phyloP scores from a whole-genome alignment of 1,284 basidiomycete genomes.

The Ustilago cynodontis region DNA sequence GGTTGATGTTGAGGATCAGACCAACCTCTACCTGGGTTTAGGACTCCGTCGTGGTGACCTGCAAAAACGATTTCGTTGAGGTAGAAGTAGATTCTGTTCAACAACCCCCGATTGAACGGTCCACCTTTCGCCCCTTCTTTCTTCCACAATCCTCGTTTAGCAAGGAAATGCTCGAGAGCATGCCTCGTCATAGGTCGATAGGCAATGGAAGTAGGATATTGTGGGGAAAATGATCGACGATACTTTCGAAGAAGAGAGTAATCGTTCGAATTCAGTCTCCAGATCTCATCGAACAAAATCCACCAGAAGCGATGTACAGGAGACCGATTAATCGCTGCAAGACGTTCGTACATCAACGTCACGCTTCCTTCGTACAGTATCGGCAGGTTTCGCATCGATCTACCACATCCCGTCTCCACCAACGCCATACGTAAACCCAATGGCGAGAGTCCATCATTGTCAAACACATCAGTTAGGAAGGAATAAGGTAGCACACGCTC shows the following conservation, averaged over 20 bases:
- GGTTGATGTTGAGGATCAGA: slow-evolving; percentile 6
- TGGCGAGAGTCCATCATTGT: slow-evolving; percentile 45
- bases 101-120: slow-evolving; percentile 78
- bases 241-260: slow-evolving; percentile 76
- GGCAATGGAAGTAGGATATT: slow-evolving; percentile 80
- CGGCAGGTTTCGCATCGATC: slow-evolving; percentile 75
- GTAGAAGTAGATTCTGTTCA: slow-evolving; percentile 81
- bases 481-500: slow-evolving; percentile 76
- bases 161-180: slow-evolving; percentile 77
- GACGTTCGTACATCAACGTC: slow-evolving; percentile 75
- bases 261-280: slow-evolving; percentile 53
- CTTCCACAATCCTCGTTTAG: slow-evolving; percentile 76
- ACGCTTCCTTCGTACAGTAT: slow-evolving; percentile 74
- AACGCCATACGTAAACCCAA: slow-evolving; percentile 72
- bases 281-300: slow-evolving; percentile 78
- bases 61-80: slow-evolving; percentile 80
- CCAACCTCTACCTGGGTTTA: slow-evolving; percentile 24
- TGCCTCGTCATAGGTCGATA: slow-evolving; percentile 80
- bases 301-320: slow-evolving; percentile 83
- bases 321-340: slow-evolving; percentile 74
- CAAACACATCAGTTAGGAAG: slow-evolving; percentile 76
- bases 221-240: slow-evolving; percentile 78
- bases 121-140: slow-evolving; percentile 72
- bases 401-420: slow-evolving; percentile 73
- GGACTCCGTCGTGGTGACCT: slow-evolving; percentile 27